phyloP scores from a whole-genome alignment of 163 green algal species.

The Prototheca cutis region DNA sequence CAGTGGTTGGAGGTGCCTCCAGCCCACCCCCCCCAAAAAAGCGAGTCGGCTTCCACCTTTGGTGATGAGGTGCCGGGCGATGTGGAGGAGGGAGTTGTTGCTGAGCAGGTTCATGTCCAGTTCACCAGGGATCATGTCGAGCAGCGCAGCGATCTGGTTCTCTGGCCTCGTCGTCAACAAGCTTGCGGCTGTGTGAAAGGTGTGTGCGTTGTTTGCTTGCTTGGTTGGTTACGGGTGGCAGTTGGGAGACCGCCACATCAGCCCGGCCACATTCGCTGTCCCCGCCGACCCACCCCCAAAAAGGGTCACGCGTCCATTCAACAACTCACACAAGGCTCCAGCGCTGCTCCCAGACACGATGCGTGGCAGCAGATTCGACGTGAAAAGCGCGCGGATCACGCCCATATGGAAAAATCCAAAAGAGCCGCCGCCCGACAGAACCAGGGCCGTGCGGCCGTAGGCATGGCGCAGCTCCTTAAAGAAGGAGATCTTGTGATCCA shows the following conservation, averaged over 20 bases:
- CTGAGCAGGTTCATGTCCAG: constrained; percentile 15
- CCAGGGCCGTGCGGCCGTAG: constrained; percentile 89
- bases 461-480: constrained; percentile 83
- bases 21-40: too few species aligned
- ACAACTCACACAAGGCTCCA: constrained; percentile 54
- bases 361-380: constrained; percentile 76
- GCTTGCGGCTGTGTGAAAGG: neutral
- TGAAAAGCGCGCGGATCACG: constrained; percentile 85
- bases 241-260: too few species aligned
- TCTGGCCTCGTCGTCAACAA: constrained; percentile 62
- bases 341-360: constrained; percentile 87
- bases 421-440: constrained; percentile 79
- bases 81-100: constrained; percentile 35
- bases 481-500: constrained; percentile 67
- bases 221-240: too few species aligned
- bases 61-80: constrained; percentile 13
- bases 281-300: too few species aligned
- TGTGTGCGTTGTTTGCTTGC: too few species aligned
- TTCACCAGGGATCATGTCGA: neutral
- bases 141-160: constrained; percentile 51
- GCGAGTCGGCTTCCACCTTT: too few species aligned
- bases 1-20: too few species aligned
- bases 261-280: too few species aligned
- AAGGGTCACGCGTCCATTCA: too few species aligned
- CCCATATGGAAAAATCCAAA: constrained; percentile 89